A percentile compares a stretch with the other conserved stretches of the same genome.
phyloP scores from a whole-genome alignment of 805 yeast genomes.

The Kluyveromyces starmeri region DNA sequence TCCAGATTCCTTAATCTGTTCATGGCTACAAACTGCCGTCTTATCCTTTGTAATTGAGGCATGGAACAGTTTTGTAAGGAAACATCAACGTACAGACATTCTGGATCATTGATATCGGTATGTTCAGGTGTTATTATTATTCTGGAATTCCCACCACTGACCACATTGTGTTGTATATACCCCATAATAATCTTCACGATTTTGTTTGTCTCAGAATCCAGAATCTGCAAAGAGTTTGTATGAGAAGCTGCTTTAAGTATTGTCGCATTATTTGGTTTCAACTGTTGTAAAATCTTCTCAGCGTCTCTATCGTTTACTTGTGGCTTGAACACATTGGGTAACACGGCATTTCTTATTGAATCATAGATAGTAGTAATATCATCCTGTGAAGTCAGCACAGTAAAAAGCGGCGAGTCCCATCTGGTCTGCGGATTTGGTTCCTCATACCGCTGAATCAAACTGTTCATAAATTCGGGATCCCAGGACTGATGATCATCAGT shows the following conservation, averaged over 20 bases:
- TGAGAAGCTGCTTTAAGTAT: conserved; percentile 71
- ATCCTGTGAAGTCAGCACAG: conserved; percentile 38
- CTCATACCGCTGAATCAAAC: conserved; percentile 76
- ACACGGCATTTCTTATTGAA: conserved; percentile 56
- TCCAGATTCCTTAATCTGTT: conserved; percentile 75
- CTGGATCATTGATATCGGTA: conserved; percentile 32
- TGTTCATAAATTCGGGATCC: conserved; percentile 57
- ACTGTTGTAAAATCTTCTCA: conserved; percentile 43
- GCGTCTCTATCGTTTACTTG: conserved; percentile 7
- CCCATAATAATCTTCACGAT: conserved; percentile 57
- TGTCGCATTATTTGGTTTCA: conserved; percentile 81
- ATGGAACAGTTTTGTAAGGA: conserved; percentile 55
- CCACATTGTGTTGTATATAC: conserved; percentile 27
- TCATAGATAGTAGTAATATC: conserved; percentile 46
- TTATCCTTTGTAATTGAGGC: conserved; percentile 73
- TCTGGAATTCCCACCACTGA: conserved; percentile 39
- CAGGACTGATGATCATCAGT: conserved; percentile 36
- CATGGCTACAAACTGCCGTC: conserved; percentile 75
- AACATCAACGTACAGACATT: conserved; percentile 42
- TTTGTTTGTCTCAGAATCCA: conserved; percentile 61
- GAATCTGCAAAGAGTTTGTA: conserved; percentile 64
- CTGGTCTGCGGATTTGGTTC: conserved; percentile 81
- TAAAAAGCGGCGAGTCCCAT: conserved; percentile 92
- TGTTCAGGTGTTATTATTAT: conserved; percentile 33
- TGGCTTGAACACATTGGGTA: conserved; percentile 21